Evolutionary conservation across 345 rosid genomes (phyloP).

Genomic region (Ceriops zippeliana): DNA sequence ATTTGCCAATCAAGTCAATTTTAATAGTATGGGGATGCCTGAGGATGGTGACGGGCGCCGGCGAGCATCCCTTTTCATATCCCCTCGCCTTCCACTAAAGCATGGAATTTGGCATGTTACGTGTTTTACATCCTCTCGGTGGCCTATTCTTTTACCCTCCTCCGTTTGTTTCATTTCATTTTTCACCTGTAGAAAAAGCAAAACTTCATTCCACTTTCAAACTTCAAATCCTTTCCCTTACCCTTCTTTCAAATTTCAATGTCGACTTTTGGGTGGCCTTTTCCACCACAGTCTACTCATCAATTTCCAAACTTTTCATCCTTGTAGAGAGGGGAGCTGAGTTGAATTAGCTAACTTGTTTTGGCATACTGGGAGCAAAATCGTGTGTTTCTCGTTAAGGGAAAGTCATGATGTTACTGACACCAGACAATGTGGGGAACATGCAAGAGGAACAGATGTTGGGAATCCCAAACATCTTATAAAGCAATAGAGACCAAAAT

Average conservation of each 20-base stretch:
- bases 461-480: constrained; percentile 14
- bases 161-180: neutral
- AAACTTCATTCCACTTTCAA: constrained; percentile 7
- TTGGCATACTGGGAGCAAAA: constrained; percentile 5
- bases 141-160: constrained; percentile 15
- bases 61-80: constrained; percentile 7
- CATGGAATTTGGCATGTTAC: constrained; percentile 12
- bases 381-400: constrained; percentile 20
- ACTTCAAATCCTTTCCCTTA: neutral
- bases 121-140: neutral
- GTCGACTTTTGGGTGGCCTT: neutral
- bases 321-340: neutral
- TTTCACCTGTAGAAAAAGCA: neutral
- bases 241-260: neutral
- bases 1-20: no score
- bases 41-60: constrained; percentile 19
- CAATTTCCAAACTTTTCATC: neutral
- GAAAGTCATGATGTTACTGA: constrained; percentile 30
- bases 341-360: constrained; percentile 6
- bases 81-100: constrained; percentile 23
- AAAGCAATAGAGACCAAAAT: constrained; percentile 1
- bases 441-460: constrained; percentile 26
- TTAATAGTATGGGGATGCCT: neutral
- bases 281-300: constrained; percentile 12
- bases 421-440: constrained; percentile 35